Conservation (phyloP, 495 filamentous ascomycete genomes). For the Tuber melanosporum region DNA sequence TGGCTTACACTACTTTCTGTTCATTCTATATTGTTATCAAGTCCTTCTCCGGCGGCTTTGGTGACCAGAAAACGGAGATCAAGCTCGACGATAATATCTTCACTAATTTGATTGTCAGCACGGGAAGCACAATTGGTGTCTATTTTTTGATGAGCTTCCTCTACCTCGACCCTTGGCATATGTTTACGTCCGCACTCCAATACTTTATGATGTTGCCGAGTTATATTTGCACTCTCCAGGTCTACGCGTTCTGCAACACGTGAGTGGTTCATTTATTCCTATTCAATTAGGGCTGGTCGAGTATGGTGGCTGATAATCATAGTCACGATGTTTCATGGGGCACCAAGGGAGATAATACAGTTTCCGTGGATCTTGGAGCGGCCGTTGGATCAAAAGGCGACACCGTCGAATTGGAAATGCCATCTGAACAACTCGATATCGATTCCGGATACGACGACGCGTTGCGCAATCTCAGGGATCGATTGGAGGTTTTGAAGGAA, state of each 20-base stretch:
- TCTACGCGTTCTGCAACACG: conserved; percentile 99
- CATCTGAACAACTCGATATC: conserved; percentile 93
- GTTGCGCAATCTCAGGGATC: conserved; percentile 87
- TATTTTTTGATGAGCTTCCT: conserved; percentile 96
- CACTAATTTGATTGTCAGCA: conserved; percentile 89
- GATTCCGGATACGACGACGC: conserved; percentile 97
- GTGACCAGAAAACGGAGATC: conserved; percentile 44
- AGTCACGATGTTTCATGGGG: conserved; percentile 95
- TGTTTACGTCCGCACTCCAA: conserved; percentile 89
- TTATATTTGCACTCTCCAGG: conserved; percentile 95
- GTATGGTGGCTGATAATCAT: not conserved
- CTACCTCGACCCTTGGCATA: conserved; percentile 98
- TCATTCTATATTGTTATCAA: conserved; percentile 75
- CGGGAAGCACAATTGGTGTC: conserved; percentile 77
- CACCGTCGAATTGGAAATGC: conserved; percentile 88
- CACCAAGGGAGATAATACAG: conserved; percentile 95
- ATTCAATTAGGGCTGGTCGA: not conserved
- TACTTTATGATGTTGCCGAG: conserved; percentile 87
- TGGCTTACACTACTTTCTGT: conserved; percentile 91
- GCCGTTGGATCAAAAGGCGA: conserved; percentile 65
- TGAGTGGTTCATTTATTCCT: not conserved
- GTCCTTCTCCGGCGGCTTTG: conserved; percentile 55
- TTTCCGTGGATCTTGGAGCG: conserved; percentile 81
- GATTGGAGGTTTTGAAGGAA: conserved; percentile 67
- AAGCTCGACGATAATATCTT: conserved; percentile 76